Conservation (phyloP, 2,329 filamentous ascomycete species). For the Xylariaceae sp. region DNA sequence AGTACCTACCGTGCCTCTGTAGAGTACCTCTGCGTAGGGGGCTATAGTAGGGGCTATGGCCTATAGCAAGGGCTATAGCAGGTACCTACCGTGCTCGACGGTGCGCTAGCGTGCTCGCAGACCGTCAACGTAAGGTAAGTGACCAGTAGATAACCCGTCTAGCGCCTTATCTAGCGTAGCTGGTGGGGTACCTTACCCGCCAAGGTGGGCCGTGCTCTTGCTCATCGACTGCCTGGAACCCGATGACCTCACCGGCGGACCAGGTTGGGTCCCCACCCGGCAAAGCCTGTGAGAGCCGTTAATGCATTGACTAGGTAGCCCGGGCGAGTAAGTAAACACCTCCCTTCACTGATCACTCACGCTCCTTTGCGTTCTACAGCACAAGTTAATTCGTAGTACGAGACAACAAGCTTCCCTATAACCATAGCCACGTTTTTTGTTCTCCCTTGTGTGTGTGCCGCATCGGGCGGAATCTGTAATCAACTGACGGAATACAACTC, state of each 20-base stretch:
- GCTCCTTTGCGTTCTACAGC: background rate
- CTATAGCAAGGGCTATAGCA: background rate
- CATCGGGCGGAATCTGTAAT: too few species aligned
- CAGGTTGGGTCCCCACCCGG: background rate
- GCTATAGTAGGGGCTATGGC: background rate
- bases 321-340: background rate
- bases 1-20: too few species aligned
- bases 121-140: background rate
- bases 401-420: too few species aligned
- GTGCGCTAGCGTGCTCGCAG: background rate
- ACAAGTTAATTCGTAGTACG: too few species aligned
- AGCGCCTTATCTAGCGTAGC: background rate
- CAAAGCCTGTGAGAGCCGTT: background rate
- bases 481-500: too few species aligned
- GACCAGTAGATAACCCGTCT: background rate
- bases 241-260: slow-evolving; percentile 21
- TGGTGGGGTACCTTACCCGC: background rate
- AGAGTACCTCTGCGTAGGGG: background rate
- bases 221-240: slow-evolving; percentile 19
- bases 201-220: slow-evolving; percentile 15
- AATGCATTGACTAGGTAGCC: background rate
- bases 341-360: background rate
- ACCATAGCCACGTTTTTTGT: too few species aligned
- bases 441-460: too few species aligned
- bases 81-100: background rate